Base-by-base conservation (phyloP, 805 yeast species). In the Hyphopichia homilentoma region DNA sequence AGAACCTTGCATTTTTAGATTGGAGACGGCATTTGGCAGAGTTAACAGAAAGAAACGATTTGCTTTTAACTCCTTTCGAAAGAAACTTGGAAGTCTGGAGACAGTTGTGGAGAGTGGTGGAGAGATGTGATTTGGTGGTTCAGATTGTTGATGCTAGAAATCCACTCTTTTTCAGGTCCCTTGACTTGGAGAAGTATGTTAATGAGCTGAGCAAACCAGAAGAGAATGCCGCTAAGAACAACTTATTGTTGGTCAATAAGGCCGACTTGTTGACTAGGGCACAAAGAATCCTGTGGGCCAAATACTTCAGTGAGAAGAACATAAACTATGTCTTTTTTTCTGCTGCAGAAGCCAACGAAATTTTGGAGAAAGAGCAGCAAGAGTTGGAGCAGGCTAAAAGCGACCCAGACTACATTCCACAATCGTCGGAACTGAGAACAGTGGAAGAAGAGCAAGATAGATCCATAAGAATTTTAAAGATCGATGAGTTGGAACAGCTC, bases 71-170 rank as follows among this genome's bases (percentile, higher is more conserved):
- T 0, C 98, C 98, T 4, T 93, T 90, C 54, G 98, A 93, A 66
- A 79, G 98, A 66, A 93, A 93, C 57, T 69, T 93, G 43, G 96
- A 90, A 69, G 97, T 93, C 37, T 93, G 98, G 98, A 80, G 93
- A 54, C 98, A 93, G 62, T 68, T 93, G 44, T 93, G 98, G 98
- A 77, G 98, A 63, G 98, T 93, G 27, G 84, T 88, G 16, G 98
- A 93, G 59, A 77, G 97, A 53, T 85, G 93, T 16, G 96, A 90
- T 58, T 70, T 93, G 48, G 78, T 93, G 24, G 97, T 93, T 5
- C 98, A 93, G 57, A 93, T 93, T 65, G 97, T 93, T 18, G 98
- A 93, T 65, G 97, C 97, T 8, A 75, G 98, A 61, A 88, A 86
- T 54, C 98, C 98, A 4, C 62, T 89, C 37, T 68, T 87, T 39